Percentiles rank a stretch among this genome's conserved stretches.
These are phyloP conservation scores for Eutypella sp. DNA, from an alignment of 2,329 filamentous ascomycete species.

Conservation along the genomic window DNA sequence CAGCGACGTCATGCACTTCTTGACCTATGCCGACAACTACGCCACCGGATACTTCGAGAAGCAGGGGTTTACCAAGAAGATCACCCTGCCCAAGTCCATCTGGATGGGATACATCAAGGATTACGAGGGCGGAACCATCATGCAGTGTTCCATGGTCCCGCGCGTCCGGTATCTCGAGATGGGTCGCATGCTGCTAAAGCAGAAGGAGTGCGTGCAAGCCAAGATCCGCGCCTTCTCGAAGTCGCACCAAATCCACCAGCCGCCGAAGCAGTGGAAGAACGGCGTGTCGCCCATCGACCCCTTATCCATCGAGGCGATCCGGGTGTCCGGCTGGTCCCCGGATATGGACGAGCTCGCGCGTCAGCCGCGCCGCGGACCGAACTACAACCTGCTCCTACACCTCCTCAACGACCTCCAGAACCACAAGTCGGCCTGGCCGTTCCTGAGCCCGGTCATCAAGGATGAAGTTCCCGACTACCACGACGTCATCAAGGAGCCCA, in stretches of 20 bases:
- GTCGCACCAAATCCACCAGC: constrained; percentile 79
- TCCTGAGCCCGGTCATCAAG: constrained; percentile 85
- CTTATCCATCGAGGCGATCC: constrained; percentile 81
- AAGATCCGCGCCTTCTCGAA: constrained; percentile 92
- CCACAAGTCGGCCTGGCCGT: constrained; percentile 89
- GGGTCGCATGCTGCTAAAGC: constrained; percentile 91
- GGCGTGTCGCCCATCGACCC: constrained; percentile 75
- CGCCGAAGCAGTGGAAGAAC: constrained; percentile 81
- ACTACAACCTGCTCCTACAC: constrained; percentile 90
- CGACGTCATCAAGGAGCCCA: constrained; percentile 95
- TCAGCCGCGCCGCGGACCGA: constrained; percentile 90
- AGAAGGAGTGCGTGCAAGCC: constrained; percentile 90
- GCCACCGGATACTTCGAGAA: constrained; percentile 99
- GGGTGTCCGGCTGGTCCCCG: constrained; percentile 86
- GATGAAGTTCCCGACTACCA: constrained; percentile 99
- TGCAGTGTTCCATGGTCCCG: constrained; percentile 98
- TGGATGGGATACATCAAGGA: constrained; percentile 99
- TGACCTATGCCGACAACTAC: constrained; percentile 98
- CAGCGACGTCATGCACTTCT: constrained; percentile 94
- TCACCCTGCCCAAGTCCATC: constrained; percentile 79
- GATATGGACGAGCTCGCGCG: constrained; percentile 97
- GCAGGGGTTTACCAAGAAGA: constrained; percentile 98
- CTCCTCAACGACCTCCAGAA: constrained; percentile 95
- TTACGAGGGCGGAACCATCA: constrained; percentile 97
- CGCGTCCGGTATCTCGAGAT: constrained; percentile 90